phyloP scores from a whole-genome alignment of 2,329 filamentous ascomycete species.

The Diaporthe eres region DNA sequence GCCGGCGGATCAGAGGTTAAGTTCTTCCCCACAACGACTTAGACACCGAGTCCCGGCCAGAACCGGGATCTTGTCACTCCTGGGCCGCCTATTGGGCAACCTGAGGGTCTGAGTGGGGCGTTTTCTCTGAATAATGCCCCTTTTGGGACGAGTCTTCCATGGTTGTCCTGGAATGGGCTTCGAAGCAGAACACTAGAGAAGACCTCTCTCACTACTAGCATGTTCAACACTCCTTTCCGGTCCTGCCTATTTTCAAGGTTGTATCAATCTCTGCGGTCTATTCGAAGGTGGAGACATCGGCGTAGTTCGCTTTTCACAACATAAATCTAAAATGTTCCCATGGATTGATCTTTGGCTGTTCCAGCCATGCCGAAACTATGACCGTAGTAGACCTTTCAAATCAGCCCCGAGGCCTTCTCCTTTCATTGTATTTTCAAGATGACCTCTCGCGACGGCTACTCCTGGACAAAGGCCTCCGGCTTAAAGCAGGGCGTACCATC shows the following conservation, averaged over 20 bases:
- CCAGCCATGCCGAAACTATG: no score
- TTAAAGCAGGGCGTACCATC: constrained; percentile 3
- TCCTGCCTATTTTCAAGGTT: no score
- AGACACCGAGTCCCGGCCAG: constrained; percentile 1
- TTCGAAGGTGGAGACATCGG: not conserved
- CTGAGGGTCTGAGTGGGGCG: not conserved
- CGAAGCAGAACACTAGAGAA: not conserved
- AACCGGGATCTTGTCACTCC: not conserved
- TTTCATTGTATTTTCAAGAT: not conserved
- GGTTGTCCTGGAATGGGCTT: not conserved
- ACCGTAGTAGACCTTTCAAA: no score
- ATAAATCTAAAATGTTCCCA: not conserved
- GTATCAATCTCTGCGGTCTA: not conserved
- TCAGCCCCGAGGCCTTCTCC: no score
- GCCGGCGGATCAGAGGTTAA: not conserved
- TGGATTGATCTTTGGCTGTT: no score
- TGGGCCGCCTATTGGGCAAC: not conserved
- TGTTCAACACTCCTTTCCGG: not conserved
- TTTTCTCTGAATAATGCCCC: constrained; percentile 22
- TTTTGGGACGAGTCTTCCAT: constrained; percentile 7
- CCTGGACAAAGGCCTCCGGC: not conserved
- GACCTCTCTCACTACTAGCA: not conserved
- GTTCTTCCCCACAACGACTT: constrained; percentile 5
- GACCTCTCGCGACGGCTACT: constrained; percentile 13
- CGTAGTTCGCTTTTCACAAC: not conserved